Conservation (phyloP, 345 rosid species). For the Heritiera littoralis region DNA sequence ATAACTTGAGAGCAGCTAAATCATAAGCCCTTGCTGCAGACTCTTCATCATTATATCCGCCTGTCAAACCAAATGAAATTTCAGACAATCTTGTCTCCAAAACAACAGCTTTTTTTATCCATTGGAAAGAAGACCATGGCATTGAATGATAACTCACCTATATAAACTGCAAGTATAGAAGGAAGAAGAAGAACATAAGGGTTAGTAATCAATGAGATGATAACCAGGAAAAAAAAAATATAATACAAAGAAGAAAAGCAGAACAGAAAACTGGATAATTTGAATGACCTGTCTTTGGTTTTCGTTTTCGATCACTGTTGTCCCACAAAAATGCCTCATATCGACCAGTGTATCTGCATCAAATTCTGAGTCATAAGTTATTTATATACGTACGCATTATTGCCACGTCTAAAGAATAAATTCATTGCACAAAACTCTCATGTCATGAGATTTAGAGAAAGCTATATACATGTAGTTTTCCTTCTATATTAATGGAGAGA, state of each 20-base stretch:
- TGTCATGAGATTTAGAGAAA: no score
- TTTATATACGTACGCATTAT: background rate
- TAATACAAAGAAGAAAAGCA: background rate
- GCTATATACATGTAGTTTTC: no score
- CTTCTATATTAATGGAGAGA: no score
- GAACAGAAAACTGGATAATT: background rate
- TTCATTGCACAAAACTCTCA: no score
- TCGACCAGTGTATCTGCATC: constrained; percentile 3
- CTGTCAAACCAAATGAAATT: constrained; percentile 6
- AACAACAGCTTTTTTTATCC: background rate
- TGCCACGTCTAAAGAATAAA: no score
- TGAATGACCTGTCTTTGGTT: constrained; percentile 18
- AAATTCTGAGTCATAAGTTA: background rate
- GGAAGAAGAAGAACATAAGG: background rate
- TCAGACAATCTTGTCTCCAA: background rate
- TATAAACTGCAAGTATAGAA: constrained; percentile 5
- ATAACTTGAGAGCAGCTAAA: constrained; percentile 27
- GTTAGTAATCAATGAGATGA: constrained; percentile 6
- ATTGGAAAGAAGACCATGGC: background rate
- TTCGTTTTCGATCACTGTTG: background rate
- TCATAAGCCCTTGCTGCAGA: constrained; percentile 30
- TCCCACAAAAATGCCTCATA: constrained; percentile 22
- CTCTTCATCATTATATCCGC: constrained; percentile 24
- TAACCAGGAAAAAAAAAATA: background rate
- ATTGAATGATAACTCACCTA: constrained; percentile 18